Base-by-base conservation (phyloP, 2,329 filamentous ascomycete species). In the Aspergillus brunneoviolaceus region DNA sequence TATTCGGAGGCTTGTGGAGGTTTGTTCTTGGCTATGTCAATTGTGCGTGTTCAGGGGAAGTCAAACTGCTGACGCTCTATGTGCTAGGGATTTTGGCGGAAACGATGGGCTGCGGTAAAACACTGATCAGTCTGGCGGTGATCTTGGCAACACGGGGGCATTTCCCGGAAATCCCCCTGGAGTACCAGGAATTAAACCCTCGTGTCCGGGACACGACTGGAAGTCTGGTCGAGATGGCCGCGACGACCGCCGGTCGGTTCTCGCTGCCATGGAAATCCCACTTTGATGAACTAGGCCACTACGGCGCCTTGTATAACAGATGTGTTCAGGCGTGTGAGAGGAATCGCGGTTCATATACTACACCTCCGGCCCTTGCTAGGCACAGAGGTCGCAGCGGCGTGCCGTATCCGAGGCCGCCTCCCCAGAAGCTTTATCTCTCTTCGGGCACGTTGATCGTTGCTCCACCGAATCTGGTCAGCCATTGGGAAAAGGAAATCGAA, bases 401-500 rank as follows among this genome's bases (percentile, higher is more conserved):
- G 73, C 78, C 52, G 27, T 73, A 55, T 69, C 75, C 64, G 54
- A 78, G 53, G 63, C 76, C 58, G 67, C 79, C 55, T 72, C 76
- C 72, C 73, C 79, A 72, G 48, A 66, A 65, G 12, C 77, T 96
- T 3, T 84, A 80, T 27, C 78, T 95, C 7, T 90, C 87, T 61
- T 82, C 85, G 29, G 84, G 85, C 0, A 96, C 89, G 0, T 78
- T 98, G 3, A 80, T 96, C 19, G 84, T 97, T 31, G 91, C 93
- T 0, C 94, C 94, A 0, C 82, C 87, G 14, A 97, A 97, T 70
- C 80, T 97, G 25, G 80, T 96, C 3, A 83, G 88, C 56, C 94
- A 98, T 72, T 97, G 94, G 94, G 80, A 85, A 56, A 82, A 86
- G 11, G 92, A 97, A 69, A 92, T 97, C 11, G 73, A 80, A 2